A percentile compares a stretch with the other conserved stretches of the same genome.
Conservation (phyloP, 345 rosid genomes). For the Dipteronia sinensis region DNA sequence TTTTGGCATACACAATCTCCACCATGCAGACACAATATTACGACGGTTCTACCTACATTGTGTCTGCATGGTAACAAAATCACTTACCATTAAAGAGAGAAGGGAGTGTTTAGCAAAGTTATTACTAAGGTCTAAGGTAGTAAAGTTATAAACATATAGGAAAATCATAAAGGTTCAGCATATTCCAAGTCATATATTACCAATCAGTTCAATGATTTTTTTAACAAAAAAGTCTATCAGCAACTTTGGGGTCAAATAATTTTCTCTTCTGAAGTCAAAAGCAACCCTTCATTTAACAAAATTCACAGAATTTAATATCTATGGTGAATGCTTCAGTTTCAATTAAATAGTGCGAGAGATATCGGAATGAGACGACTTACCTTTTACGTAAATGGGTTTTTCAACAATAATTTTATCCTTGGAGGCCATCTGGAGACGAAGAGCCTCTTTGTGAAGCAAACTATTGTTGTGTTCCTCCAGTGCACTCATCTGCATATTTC, state of each 20-base stretch:
- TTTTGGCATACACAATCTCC: neutral
- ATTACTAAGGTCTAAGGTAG: no score
- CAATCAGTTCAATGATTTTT: no score
- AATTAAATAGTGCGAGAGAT: neutral
- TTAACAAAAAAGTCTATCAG: neutral
- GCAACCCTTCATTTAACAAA: neutral
- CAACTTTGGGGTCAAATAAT: neutral
- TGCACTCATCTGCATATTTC: slow-evolving; percentile 99
- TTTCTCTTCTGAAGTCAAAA: neutral
- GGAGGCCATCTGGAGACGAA: slow-evolving; percentile 96
- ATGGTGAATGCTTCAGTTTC: neutral
- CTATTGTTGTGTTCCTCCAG: slow-evolving; percentile 97
- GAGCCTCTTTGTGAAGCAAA: slow-evolving; percentile 98
- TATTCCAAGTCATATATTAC: no score
- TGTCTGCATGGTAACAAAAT: neutral
- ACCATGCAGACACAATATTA: neutral
- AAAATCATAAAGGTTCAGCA: no score
- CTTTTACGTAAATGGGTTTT: slow-evolving; percentile 88
- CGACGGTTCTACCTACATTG: neutral
- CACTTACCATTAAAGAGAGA: neutral
- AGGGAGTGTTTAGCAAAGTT: neutral
- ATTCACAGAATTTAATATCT: neutral
- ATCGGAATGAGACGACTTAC: slow-evolving; percentile 42
- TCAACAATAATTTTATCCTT: slow-evolving; percentile 90
- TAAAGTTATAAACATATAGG: no score